These are phyloP conservation scores for Cladobotryum mycophilum DNA, from an alignment of 2,329 filamentous ascomycete species.

Conservation along the genomic window DNA sequence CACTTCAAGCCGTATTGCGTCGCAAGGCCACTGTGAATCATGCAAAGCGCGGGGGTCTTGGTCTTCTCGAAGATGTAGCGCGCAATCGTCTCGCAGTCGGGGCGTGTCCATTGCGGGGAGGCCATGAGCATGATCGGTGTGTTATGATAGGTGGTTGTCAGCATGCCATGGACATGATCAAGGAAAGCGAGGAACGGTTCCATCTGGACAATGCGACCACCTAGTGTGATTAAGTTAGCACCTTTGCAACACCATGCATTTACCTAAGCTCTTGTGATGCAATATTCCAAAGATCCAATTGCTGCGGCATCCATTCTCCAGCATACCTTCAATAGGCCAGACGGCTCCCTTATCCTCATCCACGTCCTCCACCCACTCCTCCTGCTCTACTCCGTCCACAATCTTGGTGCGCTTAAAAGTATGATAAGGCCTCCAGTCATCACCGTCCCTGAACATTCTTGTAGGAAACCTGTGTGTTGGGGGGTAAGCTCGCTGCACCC, in stretches of 20 bases:
- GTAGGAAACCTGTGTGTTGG: conserved; percentile 82
- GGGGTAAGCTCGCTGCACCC: conserved; percentile 84
- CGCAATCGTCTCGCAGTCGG: conserved; percentile 79
- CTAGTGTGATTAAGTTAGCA: conserved; percentile 27
- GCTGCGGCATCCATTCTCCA: not conserved
- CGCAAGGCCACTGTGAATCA: conserved; percentile 84
- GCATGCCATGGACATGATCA: conserved; percentile 80
- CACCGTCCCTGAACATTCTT: conserved; percentile 89
- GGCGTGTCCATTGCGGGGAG: conserved; percentile 83
- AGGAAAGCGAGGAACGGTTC: conserved; percentile 88
- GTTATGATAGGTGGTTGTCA: conserved; percentile 92
- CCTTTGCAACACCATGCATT: not conserved
- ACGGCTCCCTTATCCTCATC: conserved; percentile 84
- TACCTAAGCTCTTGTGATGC: not conserved
- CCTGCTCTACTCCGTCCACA: conserved; percentile 43
- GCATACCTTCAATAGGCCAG: conserved; percentile 66
- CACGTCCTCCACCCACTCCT: conserved; percentile 81
- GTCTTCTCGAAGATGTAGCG: conserved; percentile 98
- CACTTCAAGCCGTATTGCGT: conserved; percentile 75
- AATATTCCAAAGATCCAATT: not conserved
- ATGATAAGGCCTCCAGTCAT: conserved; percentile 68
- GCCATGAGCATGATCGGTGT: conserved; percentile 88
- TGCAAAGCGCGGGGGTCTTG: conserved; percentile 82
- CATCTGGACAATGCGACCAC: conserved; percentile 85
- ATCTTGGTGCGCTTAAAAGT: conserved; percentile 60